These are phyloP conservation scores for Xylaria sp. DNA, from an alignment of 2,329 filamentous ascomycete genomes.

Conservation along the genomic window DNA sequence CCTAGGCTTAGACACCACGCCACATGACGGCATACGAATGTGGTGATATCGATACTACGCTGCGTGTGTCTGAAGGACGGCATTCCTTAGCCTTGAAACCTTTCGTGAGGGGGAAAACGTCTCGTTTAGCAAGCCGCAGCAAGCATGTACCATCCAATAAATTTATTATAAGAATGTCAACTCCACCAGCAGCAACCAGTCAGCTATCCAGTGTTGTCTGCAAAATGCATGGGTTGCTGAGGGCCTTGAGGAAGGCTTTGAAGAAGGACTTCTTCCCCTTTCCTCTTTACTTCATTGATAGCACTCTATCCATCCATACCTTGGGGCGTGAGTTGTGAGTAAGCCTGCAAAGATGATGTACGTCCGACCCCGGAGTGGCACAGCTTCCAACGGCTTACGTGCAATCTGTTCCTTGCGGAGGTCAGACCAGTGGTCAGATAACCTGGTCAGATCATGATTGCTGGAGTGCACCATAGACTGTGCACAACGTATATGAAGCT, in stretches of 20 bases:
- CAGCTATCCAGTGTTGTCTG: neutral
- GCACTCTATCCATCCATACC: neutral
- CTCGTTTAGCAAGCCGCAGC: slow-evolving; percentile 4
- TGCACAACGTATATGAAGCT: neutral
- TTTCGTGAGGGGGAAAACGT: neutral
- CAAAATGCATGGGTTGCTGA: neutral
- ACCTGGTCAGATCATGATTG: no score
- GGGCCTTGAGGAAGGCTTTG: no score
- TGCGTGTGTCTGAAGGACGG: neutral
- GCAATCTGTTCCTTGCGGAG: neutral
- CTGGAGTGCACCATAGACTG: no score
- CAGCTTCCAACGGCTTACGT: neutral
- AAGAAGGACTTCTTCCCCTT: no score
- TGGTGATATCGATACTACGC: slow-evolving; percentile 2
- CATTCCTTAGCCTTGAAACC: neutral
- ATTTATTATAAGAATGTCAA: slow-evolving; percentile 13
- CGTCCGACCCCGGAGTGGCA: slow-evolving; percentile 14
- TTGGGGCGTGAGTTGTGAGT: neutral
- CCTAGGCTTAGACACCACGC: slow-evolving; percentile 21
- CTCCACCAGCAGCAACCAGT: neutral
- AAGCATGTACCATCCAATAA: neutral
- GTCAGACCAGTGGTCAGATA: no score
- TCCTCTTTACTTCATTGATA: neutral
- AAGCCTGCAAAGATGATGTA: neutral
- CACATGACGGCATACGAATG: slow-evolving; percentile 14